Base-by-base conservation (phyloP, 2,329 filamentous ascomycete genomes). In the Corynespora cassiicola region DNA sequence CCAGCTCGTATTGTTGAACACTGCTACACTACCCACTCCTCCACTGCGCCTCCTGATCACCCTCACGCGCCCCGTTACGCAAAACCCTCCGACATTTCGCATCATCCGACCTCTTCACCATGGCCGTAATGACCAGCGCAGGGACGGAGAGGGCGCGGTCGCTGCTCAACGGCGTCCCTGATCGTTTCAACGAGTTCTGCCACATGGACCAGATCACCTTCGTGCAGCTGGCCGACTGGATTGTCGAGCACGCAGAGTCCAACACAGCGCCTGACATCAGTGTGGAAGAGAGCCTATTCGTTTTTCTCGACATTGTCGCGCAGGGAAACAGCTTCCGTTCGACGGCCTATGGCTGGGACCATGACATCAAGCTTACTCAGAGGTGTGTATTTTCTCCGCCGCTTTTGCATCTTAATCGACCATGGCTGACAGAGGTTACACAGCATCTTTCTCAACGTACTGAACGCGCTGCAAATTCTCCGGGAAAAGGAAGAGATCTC, bases 181-280 rank as follows among this genome's bases (percentile, higher is more conserved):
- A 65, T 36, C 56, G 62, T 38, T 68, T 68, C 56, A 54, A 62
- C 30, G 63, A 63, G 34, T 68, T 66, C 50, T 59, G 56, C 39
- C 64, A 66, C 43, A 60, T 68, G 54, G 63, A 68, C 32, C 63
- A 67, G 34, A 58, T 64, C 42, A 66, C 63, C 39, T 68, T 67
- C 31, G 59, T 65, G 30, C 58, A 64, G 37, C 53, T 68, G 14
- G 59, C 63, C n/a, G 65, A 68, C 47, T 68, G 63, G 65, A 60
- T 66, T 20, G 47, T 64, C 20, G 61, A 56, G 36, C 56, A 68
- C 42, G 54, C 60, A 41, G 44, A 60, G 28, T 63, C 56, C 15
- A 54, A 56, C 20, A 44, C 60, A n/a, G 44, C 55, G 2, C 41
- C 52, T 14, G 57, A 63, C 33, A 58, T 66, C 42, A 66, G 60